phyloP scores from a whole-genome alignment of 352 stramenopile species.

The Globisporangium sylvaticum region DNA sequence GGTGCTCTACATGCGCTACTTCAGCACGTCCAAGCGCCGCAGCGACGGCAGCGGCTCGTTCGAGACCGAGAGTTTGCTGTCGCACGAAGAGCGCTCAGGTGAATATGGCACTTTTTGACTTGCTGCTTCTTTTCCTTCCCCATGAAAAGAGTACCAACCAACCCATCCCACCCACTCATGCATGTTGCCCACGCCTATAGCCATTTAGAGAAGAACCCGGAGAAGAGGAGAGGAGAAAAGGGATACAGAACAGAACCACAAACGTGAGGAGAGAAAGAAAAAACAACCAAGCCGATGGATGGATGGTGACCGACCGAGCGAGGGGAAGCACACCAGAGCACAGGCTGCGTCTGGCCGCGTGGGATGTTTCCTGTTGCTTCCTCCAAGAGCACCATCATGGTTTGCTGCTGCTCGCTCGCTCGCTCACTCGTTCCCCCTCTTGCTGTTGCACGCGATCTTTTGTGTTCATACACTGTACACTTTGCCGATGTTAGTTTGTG shows the following conservation, averaged over 20 bases:
- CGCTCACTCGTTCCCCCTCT: not conserved
- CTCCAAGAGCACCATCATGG: not conserved
- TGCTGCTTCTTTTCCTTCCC: not conserved
- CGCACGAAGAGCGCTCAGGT: slow-evolving; percentile 16
- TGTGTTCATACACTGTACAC: not conserved
- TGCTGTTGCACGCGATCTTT: not conserved
- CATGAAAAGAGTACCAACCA: not conserved
- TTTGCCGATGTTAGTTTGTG: not conserved
- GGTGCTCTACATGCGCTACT: slow-evolving; percentile 75
- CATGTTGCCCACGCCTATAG: not conserved
- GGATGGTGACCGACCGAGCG: not conserved
- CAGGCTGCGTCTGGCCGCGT: not conserved
- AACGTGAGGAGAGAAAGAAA: not conserved
- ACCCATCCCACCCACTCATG: not conserved
- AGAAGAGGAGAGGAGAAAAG: not conserved
- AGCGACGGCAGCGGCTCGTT: slow-evolving; percentile 16
- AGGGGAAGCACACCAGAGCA: not conserved
- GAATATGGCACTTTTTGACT: slow-evolving; percentile 19
- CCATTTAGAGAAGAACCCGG: not conserved
- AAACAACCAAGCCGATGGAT: not conserved
- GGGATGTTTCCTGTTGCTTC: not conserved
- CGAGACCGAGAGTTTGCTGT: slow-evolving; percentile 31
- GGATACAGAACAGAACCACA: not conserved
- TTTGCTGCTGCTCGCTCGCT: slow-evolving; percentile 1
- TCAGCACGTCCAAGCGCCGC: slow-evolving; percentile 33